Evolutionary conservation across 2,329 filamentous ascomycete genomes (phyloP).

Genomic region (Juglanconis sp.): DNA sequence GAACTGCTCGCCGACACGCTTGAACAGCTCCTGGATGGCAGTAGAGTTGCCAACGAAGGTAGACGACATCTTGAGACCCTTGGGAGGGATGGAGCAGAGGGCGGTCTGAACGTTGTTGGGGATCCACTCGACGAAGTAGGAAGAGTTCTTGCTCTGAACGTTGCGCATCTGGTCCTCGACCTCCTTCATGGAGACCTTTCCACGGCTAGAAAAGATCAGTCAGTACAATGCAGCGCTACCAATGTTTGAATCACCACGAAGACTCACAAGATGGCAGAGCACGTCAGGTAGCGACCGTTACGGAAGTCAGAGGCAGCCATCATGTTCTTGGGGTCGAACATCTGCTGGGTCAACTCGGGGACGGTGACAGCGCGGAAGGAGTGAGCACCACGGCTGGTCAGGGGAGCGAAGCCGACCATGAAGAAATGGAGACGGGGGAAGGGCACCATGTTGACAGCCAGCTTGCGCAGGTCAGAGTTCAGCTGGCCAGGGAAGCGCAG

Average conservation of each 20-base stretch:
- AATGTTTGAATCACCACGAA: background rate
- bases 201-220: conserved; percentile 62
- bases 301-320: conserved; percentile 99
- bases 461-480: conserved; percentile 99
- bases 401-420: conserved; percentile 99
- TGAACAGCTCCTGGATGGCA: conserved; percentile 99
- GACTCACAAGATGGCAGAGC: conserved; percentile 93
- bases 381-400: conserved; percentile 81
- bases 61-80: conserved; percentile 97
- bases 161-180: conserved; percentile 99
- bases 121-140: conserved; percentile 99
- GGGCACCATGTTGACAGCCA: conserved; percentile 99
- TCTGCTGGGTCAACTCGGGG: conserved; percentile 98
- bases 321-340: conserved; percentile 99
- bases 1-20: conserved; percentile 99
- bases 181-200: conserved; percentile 99
- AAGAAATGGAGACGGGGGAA: conserved; percentile 99
- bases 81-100: conserved; percentile 96
- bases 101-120: conserved; percentile 99
- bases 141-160: conserved; percentile 99
- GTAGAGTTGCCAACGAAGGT: conserved; percentile 99
- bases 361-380: conserved; percentile 98
- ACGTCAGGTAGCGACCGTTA: conserved; percentile 98
- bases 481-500: conserved; percentile 99
- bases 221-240: background rate